Evolutionary conservation across 495 filamentous ascomycete species (phyloP), one percentile per base, ranked within the genome.

Genomic region (Rostrohypoxylon terebratum): DNA sequence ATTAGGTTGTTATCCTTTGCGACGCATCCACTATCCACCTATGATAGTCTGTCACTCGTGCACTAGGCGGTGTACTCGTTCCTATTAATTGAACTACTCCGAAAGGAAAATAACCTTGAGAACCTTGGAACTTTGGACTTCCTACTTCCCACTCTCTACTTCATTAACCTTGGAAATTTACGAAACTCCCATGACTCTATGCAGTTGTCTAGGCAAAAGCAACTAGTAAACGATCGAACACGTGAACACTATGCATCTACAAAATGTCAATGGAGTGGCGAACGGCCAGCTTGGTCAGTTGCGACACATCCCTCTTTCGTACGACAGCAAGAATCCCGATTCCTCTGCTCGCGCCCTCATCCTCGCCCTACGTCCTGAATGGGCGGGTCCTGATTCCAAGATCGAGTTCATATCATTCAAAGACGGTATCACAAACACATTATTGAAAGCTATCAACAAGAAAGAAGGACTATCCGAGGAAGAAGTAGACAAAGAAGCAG

Each of bases 401-500:
- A 87, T 99, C 68, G 92, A 94, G 77, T 93, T 98, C 73, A 86
- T 93, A 54, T 89, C 90, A 51, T 99, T 98, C 83, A 99, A 93
- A 28, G 96, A 99, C 77, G 96, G 96, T 72, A 99, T 99, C 80
- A 99, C 96, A 50, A 99, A 99, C 81, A 98, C 95, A 83, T 87
- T 99, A 33, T 79, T 88, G 36, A 98, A 98, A 87, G 92, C 92
- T 31, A 86, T 94, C 78, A 97, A 97, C 78, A 89, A 87, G 80
- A 89, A 88, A 44, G 85, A 91, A 4, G 93, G 91, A n/a, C 85
- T 90, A 68, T 90, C 91, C 18, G 84, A 92, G 72, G 88, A 93
- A 59, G 81, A 97, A 76, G 83, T 94, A 70, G 94, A 99, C 81
- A 85, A 88, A 51, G 93, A 97, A 72, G 93, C 96, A 10, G 87